These are phyloP conservation scores for Candida incommunis DNA, from an alignment of 805 yeast genomes.

Conservation along the genomic window DNA sequence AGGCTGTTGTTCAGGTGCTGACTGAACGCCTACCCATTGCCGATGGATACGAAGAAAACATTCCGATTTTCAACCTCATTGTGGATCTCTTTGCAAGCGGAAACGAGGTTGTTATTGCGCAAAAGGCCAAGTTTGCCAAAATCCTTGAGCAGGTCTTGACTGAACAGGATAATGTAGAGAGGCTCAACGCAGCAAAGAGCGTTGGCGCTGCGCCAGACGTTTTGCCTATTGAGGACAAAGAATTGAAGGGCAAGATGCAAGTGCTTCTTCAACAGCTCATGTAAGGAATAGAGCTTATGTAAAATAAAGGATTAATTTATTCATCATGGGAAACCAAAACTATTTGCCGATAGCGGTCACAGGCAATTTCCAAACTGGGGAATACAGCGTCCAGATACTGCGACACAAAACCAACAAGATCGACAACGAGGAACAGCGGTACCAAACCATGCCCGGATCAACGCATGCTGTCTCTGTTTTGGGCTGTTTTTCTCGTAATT, in stretches of 20 bases:
- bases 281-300: not conserved
- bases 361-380: too few species aligned
- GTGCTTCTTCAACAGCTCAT: not conserved
- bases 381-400: too few species aligned
- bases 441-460: too few species aligned
- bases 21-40: conserved; percentile 71
- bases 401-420: too few species aligned
- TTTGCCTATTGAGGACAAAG: not conserved
- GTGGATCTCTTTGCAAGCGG: conserved; percentile 39
- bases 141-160: not conserved
- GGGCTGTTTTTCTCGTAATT: too few species aligned
- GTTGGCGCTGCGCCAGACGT: not conserved
- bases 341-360: too few species aligned
- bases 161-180: not conserved
- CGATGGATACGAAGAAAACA: conserved; percentile 84
- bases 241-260: not conserved
- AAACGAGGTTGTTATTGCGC: not conserved
- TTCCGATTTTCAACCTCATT: conserved; percentile 72
- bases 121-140: not conserved
- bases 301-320: too few species aligned
- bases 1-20: conserved; percentile 60
- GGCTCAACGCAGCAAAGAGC: not conserved
- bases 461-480: too few species aligned
- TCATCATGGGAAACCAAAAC: too few species aligned
- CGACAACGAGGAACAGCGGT: too few species aligned